phyloP scores from a whole-genome alignment of 2,329 filamentous ascomycete species.

The Colletotrichum sansevieriae region DNA sequence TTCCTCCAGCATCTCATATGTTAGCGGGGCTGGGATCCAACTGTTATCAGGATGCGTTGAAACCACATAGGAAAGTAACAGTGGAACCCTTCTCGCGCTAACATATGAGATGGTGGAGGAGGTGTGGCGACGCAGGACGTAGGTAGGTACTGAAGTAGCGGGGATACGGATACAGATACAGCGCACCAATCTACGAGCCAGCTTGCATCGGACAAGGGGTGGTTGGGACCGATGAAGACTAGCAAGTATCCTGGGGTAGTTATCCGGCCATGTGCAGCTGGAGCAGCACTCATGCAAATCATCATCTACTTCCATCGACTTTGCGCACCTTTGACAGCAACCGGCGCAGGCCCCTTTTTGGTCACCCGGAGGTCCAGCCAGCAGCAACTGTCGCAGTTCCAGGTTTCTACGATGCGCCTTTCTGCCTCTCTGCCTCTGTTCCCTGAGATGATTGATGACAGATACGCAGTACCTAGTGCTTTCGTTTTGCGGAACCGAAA shows the following conservation, averaged over 20 bases:
- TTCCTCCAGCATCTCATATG: too few species aligned
- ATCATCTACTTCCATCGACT: constrained; percentile 6
- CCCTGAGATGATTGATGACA: not conserved
- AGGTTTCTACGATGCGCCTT: constrained; percentile 10
- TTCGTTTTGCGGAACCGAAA: not conserved
- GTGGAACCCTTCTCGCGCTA: too few species aligned
- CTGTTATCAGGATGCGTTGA: too few species aligned
- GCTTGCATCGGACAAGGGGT: constrained; percentile 32
- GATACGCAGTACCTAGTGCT: constrained; percentile 5
- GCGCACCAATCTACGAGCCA: constrained; percentile 31
- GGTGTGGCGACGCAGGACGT: constrained; percentile 4
- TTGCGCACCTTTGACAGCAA: constrained; percentile 6
- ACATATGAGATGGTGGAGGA: too few species aligned
- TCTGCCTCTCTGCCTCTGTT: not conserved
- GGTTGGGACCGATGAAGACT: constrained; percentile 3
- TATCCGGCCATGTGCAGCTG: not conserved
- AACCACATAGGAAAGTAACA: too few species aligned
- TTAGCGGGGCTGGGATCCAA: too few species aligned
- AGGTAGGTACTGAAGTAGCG: too few species aligned
- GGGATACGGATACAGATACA: constrained; percentile 29
- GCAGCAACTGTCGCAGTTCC: constrained; percentile 4
- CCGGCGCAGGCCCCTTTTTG: constrained; percentile 1
- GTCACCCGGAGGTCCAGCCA: constrained; percentile 22
- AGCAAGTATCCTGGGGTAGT: constrained; percentile 17
- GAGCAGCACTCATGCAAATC: not conserved